Evolutionary conservation across 2,329 filamentous ascomycete species (phyloP).

Genomic region (Fusarium sp.): DNA sequence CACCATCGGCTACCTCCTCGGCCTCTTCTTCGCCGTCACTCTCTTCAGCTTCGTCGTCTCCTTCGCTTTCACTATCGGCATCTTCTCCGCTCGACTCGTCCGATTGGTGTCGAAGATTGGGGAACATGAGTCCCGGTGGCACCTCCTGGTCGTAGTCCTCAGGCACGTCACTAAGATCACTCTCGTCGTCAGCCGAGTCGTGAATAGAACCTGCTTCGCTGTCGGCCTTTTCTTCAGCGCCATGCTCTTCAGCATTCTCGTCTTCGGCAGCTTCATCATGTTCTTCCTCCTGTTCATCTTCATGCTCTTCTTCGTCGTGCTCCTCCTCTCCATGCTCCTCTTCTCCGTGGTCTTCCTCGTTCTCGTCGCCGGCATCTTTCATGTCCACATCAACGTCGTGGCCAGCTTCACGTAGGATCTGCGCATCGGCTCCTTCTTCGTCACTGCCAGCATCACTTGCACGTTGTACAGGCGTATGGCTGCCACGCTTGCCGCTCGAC

Average conservation of each 20-base stretch:
- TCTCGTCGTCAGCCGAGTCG: constrained; percentile 75
- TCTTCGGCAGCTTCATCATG: constrained; percentile 46
- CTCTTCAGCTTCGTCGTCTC: constrained; percentile 44
- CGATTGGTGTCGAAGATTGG: constrained; percentile 54
- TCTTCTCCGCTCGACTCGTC: constrained; percentile 52
- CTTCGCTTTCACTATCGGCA: constrained; percentile 51
- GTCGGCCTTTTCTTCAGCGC: constrained; percentile 47
- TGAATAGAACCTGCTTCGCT: constrained; percentile 65
- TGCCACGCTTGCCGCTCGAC: constrained; percentile 61
- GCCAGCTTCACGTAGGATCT: constrained; percentile 51
- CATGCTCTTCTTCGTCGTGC: constrained; percentile 43
- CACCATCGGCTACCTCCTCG: constrained; percentile 34
- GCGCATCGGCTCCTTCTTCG: constrained; percentile 56
- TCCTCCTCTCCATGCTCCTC: constrained; percentile 38
- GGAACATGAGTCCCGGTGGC: constrained; percentile 64
- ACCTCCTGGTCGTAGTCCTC: constrained; percentile 68
- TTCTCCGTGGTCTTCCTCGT: constrained; percentile 46
- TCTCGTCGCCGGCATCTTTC: constrained; percentile 54
- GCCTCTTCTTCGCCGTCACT: constrained; percentile 35
- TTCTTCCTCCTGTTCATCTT: constrained; percentile 42
- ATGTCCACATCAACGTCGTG: constrained; percentile 55
- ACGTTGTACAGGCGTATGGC: constrained; percentile 52
- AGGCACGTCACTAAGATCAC: constrained; percentile 73
- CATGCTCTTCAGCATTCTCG: constrained; percentile 53
- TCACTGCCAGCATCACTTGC: constrained; percentile 55